Evolutionary conservation across 129 eudicot species (phyloP).

Genomic region (Ambrosia trifida): DNA sequence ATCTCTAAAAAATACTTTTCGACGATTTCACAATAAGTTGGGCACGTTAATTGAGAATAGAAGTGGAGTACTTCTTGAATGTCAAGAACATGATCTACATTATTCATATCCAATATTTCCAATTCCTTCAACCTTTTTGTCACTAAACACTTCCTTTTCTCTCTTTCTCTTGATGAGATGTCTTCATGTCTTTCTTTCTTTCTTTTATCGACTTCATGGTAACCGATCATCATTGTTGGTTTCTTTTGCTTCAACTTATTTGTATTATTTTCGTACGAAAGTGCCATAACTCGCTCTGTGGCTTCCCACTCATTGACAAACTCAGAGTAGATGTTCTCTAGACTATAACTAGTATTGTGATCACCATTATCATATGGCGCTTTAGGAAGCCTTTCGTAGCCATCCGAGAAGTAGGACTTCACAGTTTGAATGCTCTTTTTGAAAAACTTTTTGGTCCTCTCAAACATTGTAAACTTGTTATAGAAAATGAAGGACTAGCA

Average conservation of each 20-base stretch:
- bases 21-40: constrained; percentile 46
- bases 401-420: constrained; percentile 47
- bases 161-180: constrained; percentile 9
- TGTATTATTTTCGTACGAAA: constrained; percentile 17
- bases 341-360: constrained; percentile 13
- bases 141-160: constrained; percentile 26
- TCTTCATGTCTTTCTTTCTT: constrained; percentile 25
- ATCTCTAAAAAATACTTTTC: constrained; percentile 50
- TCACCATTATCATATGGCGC: constrained; percentile 35
- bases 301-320: constrained; percentile 39
- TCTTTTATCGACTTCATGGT: constrained; percentile 1
- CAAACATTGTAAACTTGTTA: constrained; percentile 13
- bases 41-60: constrained; percentile 51
- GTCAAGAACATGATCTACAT: constrained; percentile 45
- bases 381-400: constrained; percentile 58
- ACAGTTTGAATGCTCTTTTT: constrained; percentile 43
- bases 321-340: constrained; percentile 35
- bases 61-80: constrained; percentile 50
- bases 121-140: constrained; percentile 44
- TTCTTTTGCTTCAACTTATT: constrained; percentile 22
- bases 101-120: constrained; percentile 42
- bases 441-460: constrained; percentile 48
- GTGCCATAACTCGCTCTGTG: constrained; percentile 17
- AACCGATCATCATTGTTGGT: constrained; percentile 11
- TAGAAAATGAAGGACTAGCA: not conserved